Evolutionary conservation across 2,329 filamentous ascomycete species (phyloP).

Genomic region (Colletotrichum coccodes): DNA sequence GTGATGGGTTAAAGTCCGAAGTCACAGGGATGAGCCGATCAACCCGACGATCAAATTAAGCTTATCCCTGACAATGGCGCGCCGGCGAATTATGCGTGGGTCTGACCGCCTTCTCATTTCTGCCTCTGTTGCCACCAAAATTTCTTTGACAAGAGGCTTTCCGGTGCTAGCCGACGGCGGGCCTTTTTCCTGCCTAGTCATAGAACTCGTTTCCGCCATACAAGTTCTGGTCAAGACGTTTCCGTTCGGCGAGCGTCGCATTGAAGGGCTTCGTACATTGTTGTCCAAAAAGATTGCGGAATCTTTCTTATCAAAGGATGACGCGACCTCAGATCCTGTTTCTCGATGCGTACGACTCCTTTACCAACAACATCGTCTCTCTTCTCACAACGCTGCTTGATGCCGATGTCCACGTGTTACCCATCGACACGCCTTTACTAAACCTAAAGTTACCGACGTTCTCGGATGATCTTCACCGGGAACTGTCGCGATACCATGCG

Average conservation of each 20-base stretch:
- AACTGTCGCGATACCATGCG: constrained; percentile 76
- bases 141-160: constrained; percentile 7
- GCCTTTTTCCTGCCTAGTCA: constrained; percentile 14
- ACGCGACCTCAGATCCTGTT: constrained; percentile 74
- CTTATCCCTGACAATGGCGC: constrained; percentile 22
- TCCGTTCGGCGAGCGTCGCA: constrained; percentile 7
- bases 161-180: constrained; percentile 29
- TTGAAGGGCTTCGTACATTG: neutral
- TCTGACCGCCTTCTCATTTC: constrained; percentile 28
- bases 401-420: constrained; percentile 75
- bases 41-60: constrained; percentile 19
- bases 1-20: neutral
- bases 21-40: constrained; percentile 8
- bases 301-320: constrained; percentile 36
- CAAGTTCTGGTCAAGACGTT: constrained; percentile 15
- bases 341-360: constrained; percentile 96
- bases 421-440: constrained; percentile 72
- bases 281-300: neutral
- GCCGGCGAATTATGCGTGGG: constrained; percentile 19
- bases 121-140: constrained; percentile 27
- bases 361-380: constrained; percentile 92
- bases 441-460: constrained; percentile 53
- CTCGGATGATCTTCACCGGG: constrained; percentile 55
- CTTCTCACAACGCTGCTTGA: constrained; percentile 77
- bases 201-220: constrained; percentile 8